phyloP scores from a whole-genome alignment of 345 rosid species.

The Firmiana major region DNA sequence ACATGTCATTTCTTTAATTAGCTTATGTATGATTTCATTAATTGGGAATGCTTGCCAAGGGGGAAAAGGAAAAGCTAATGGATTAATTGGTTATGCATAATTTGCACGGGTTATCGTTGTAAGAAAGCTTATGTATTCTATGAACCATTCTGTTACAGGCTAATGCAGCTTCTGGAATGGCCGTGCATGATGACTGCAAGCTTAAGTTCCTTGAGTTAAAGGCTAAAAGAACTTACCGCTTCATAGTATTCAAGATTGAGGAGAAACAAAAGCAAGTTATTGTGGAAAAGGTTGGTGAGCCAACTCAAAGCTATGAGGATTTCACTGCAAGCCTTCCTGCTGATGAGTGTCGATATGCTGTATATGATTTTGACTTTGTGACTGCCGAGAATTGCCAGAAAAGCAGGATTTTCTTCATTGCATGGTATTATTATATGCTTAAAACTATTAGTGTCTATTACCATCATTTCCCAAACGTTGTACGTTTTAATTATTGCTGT shows the following conservation, averaged over 20 bases:
- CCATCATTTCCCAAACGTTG: not conserved
- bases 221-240: constrained; percentile 9
- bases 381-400: constrained; percentile 60
- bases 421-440: constrained; percentile 35
- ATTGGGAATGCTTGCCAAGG: not conserved
- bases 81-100: not conserved
- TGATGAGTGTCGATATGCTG: constrained; percentile 45
- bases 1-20: not conserved
- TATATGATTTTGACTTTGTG: constrained; percentile 21
- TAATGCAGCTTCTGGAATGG: constrained; percentile 10
- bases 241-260: constrained; percentile 6
- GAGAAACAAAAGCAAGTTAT: constrained; percentile 8
- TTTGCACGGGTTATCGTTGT: not conserved
- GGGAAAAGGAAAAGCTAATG: not conserved
- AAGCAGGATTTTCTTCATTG: constrained; percentile 66
- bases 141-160: not conserved
- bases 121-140: not conserved
- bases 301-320: constrained; percentile 5
- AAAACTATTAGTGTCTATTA: not conserved
- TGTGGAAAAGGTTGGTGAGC: constrained; percentile 11
- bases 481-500: not conserved
- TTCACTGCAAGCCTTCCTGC: constrained; percentile 22
- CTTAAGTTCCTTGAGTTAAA: constrained; percentile 3
- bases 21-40: not conserved
- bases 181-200: constrained; percentile 6